Evolutionary conservation across 257 asterid genomes (phyloP).

Genomic region (Paulownia fortunei): DNA sequence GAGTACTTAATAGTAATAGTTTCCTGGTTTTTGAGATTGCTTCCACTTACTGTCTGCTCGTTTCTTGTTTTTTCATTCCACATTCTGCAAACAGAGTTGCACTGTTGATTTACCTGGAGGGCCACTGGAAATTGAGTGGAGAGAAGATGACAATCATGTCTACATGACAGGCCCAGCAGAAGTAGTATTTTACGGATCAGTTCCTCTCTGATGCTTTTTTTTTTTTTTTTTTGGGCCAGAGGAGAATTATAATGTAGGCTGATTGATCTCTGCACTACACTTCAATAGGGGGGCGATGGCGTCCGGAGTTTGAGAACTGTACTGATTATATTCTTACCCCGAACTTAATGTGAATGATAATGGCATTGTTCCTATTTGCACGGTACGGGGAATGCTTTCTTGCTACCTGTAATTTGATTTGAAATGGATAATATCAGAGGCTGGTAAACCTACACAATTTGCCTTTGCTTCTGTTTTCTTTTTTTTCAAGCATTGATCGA

Average conservation of each 20-base stretch:
- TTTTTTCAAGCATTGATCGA: neutral
- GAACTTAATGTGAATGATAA: too few relatives aligned
- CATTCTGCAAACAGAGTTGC: slow-evolving; percentile 48
- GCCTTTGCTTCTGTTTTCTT: neutral
- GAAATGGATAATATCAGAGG: neutral
- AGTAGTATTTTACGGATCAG: too few relatives aligned
- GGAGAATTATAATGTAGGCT: neutral
- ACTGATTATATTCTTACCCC: too few relatives aligned
- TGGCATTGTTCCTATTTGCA: too few relatives aligned
- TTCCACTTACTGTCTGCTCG: neutral
- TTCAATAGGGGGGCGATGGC: too few relatives aligned
- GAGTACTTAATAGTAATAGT: neutral
- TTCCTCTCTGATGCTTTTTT: slow-evolving; percentile 50
- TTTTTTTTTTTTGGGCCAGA: neutral
- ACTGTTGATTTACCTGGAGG: too few relatives aligned
- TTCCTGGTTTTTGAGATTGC: neutral
- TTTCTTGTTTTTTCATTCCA: neutral
- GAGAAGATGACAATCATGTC: too few relatives aligned
- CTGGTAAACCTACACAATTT: neutral
- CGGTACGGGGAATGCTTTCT: neutral
- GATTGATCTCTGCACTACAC: too few relatives aligned
- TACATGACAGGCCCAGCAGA: too few relatives aligned
- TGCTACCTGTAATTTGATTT: neutral
- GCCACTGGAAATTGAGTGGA: too few relatives aligned
- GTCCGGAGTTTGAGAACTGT: too few relatives aligned